Conservation (phyloP, 2,329 filamentous ascomycete species). For the Reticulascus tulasneorum region DNA sequence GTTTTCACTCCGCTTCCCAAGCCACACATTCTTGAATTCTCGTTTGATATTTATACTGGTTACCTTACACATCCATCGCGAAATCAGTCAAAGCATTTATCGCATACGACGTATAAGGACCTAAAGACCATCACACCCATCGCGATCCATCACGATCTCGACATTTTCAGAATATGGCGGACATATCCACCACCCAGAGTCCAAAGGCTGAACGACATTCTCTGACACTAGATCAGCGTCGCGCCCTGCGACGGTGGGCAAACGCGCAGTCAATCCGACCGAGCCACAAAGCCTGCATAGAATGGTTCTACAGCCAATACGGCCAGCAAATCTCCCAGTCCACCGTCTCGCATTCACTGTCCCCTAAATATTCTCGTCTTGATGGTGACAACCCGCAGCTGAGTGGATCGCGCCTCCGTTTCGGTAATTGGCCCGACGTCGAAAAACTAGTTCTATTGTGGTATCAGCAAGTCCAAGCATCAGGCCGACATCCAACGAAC, state of each 20-base stretch:
- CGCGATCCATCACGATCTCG: too few species aligned
- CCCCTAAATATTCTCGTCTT: constrained; percentile 58
- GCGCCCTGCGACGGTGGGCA: constrained; percentile 57
- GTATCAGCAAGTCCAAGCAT: constrained; percentile 48
- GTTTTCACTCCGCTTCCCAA: too few species aligned
- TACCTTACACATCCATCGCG: too few species aligned
- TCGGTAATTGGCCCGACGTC: constrained; percentile 62
- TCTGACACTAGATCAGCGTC: constrained; percentile 58
- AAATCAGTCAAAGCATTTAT: too few species aligned
- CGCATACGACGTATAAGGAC: too few species aligned
- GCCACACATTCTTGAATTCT: too few species aligned
- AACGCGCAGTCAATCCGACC: constrained; percentile 52
- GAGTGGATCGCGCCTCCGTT: constrained; percentile 58
- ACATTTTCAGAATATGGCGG: too few species aligned
- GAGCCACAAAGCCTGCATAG: constrained; percentile 59
- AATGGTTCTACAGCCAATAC: constrained; percentile 58
- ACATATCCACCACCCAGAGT: too few species aligned
- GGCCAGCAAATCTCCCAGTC: constrained; percentile 59
- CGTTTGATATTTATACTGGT: too few species aligned
- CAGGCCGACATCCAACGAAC: constrained; percentile 56
- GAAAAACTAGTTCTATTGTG: constrained; percentile 54
- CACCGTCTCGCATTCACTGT: constrained; percentile 59
- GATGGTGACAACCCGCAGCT: constrained; percentile 57
- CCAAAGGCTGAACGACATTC: constrained; percentile 61
- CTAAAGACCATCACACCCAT: too few species aligned